Evolutionary conservation across 2,329 filamentous ascomycete genomes (phyloP).

Genomic region (Zymoseptoria passerinii): DNA sequence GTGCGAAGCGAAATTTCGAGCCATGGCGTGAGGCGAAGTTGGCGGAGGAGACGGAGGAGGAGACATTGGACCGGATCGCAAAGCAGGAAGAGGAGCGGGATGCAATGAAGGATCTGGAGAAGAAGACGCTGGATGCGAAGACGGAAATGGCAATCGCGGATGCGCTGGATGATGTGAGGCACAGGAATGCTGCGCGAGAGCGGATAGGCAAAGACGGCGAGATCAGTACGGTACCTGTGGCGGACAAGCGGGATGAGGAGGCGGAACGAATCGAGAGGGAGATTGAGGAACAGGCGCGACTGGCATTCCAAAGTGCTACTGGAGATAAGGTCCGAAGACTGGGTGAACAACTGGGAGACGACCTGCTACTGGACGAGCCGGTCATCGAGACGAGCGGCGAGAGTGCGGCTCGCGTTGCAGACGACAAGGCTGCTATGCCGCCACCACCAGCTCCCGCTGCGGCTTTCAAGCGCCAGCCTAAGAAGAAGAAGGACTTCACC

Average conservation of each 20-base stretch:
- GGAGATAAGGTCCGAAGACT: conserved; percentile 46
- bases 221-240: conserved; percentile 47
- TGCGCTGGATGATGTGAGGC: conserved; percentile 88
- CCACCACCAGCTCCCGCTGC: conserved; percentile 46
- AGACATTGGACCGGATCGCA: conserved; percentile 77
- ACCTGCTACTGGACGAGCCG: conserved; percentile 22
- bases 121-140: conserved; percentile 86
- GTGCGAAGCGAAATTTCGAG: conserved; percentile 89
- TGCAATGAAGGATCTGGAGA: conserved; percentile 90
- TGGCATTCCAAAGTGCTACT: conserved; percentile 62
- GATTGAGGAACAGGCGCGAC: conserved; percentile 70
- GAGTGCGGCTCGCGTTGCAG: conserved; percentile 12
- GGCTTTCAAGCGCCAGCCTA: conserved; percentile 66
- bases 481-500: conserved; percentile 78
- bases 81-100: conserved; percentile 71
- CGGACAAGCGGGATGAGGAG: conserved; percentile 48
- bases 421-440: conserved; percentile 32
- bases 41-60: conserved; percentile 73
- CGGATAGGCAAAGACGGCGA: conserved; percentile 58
- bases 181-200: conserved; percentile 80
- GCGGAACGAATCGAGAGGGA: conserved; percentile 63
- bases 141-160: conserved; percentile 95
- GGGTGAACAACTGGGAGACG: conserved; percentile 30
- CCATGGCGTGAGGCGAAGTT: conserved; percentile 68
- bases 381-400: conserved; percentile 29